These are phyloP conservation scores for Allomyces javanicus DNA, from an alignment of 192 early-diverging fungal species.

Conservation along the genomic window DNA sequence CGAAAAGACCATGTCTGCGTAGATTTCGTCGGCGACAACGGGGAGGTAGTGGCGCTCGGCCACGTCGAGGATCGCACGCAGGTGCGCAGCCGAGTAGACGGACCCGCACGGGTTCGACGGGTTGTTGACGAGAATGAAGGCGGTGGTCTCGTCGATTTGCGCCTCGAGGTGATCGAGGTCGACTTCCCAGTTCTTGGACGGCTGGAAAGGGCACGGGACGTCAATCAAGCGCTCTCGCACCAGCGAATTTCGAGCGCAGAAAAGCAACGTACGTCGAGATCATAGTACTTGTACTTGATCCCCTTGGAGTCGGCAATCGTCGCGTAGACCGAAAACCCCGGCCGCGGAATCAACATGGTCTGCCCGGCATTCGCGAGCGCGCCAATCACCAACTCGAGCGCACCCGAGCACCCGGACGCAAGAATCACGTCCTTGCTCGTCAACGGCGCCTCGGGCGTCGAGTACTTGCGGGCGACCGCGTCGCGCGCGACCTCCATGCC, in stretches of 20 bases:
- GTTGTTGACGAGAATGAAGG: constrained; percentile 69
- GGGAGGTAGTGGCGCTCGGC: constrained; percentile 58
- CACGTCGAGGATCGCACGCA: constrained; percentile 46
- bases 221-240: too few species aligned
- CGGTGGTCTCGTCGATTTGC: constrained; percentile 61
- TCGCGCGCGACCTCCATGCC: constrained; percentile 36
- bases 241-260: neutral
- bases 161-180: constrained; percentile 61
- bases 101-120: constrained; percentile 87
- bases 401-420: constrained; percentile 59
- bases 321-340: constrained; percentile 74
- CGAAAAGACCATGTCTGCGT: constrained; percentile 68
- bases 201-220: constrained; percentile 13
- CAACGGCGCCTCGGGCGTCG: constrained; percentile 45
- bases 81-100: constrained; percentile 50
- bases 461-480: constrained; percentile 54
- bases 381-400: constrained; percentile 47
- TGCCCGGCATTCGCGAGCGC: constrained; percentile 56
- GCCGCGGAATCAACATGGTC: constrained; percentile 67
- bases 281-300: constrained; percentile 60
- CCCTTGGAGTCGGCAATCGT: constrained; percentile 55
- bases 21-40: constrained; percentile 79
- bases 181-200: constrained; percentile 61
- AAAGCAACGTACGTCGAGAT: constrained; percentile 32
- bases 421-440: constrained; percentile 56